phyloP scores from a whole-genome alignment of 352 stramenopile genomes.

The Globisporangium paddicum region DNA sequence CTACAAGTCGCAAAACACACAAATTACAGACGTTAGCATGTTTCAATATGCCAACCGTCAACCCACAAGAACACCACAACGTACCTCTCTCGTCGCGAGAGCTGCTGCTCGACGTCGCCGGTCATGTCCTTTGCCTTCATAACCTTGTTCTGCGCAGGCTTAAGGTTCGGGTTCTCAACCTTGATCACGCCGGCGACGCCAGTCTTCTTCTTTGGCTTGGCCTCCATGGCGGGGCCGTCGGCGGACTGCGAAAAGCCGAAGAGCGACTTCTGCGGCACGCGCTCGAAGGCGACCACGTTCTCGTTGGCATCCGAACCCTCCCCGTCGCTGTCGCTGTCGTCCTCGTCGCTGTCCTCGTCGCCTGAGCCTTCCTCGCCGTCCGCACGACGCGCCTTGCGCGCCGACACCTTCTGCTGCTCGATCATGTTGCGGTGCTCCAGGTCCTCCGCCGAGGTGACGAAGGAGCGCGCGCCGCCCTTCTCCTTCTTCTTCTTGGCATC shows the following conservation, averaged over 20 bases:
- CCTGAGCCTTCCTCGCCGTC: constrained; percentile 16
- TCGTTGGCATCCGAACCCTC: constrained; percentile 38
- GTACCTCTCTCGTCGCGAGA: constrained; percentile 76
- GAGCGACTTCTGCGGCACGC: constrained; percentile 68
- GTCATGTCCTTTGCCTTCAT: constrained; percentile 88
- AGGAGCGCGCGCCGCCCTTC: constrained; percentile 69
- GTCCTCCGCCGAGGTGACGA: constrained; percentile 83
- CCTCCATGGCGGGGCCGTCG: constrained; percentile 49
- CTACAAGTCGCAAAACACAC: constrained; percentile 10
- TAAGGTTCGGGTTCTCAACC: constrained; percentile 80
- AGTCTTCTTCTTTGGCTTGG: constrained; percentile 66
- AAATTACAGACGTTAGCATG: not conserved
- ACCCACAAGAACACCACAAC: not conserved
- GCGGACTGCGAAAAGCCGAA: constrained; percentile 65
- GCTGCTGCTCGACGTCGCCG: constrained; percentile 52
- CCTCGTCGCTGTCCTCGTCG: constrained; percentile 47
- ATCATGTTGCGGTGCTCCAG: constrained; percentile 68
- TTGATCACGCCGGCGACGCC: constrained; percentile 67
- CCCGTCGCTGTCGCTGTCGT: constrained; percentile 20
- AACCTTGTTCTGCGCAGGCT: constrained; percentile 65
- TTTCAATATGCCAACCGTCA: not conserved
- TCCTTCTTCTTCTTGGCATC: constrained; percentile 57
- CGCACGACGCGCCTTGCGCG: constrained; percentile 65
- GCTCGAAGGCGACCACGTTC: constrained; percentile 61
- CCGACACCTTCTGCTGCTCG: constrained; percentile 65